Percentiles rank a stretch among this genome's conserved stretches.
Evolutionary conservation across 164 flowering plant species (phyloP).

Genomic region (Umbilicus rupestris): DNA sequence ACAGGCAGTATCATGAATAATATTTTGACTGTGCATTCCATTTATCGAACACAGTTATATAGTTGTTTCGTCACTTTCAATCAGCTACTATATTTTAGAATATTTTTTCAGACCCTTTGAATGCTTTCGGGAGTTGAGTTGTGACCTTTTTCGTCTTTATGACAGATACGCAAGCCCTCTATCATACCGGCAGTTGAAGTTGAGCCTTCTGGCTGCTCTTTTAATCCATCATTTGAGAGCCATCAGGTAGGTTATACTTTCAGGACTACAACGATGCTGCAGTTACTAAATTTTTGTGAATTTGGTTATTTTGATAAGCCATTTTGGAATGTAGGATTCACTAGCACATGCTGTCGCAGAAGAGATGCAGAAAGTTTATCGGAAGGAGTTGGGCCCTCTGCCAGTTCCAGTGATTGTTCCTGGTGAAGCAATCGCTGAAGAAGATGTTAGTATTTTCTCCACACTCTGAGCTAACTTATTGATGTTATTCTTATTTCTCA

Average conservation of each 20-base stretch:
- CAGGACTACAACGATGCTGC: neutral
- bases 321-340: slow-evolving; percentile 44
- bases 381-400: slow-evolving; percentile 69
- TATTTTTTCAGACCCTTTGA: neutral
- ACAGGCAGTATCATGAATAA: neutral
- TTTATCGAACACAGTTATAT: neutral
- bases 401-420: slow-evolving; percentile 77
- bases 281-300: neutral
- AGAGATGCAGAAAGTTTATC: slow-evolving; percentile 85
- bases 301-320: neutral
- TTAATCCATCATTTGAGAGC: slow-evolving; percentile 69
- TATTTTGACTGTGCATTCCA: neutral
- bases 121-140: neutral
- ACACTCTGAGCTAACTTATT: neutral
- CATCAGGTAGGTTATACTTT: slow-evolving; percentile 57
- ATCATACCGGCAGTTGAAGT: slow-evolving; percentile 89
- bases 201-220: slow-evolving; percentile 89
- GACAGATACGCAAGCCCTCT: slow-evolving; percentile 47
- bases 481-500: neutral
- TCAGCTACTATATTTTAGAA: neutral
- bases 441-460: slow-evolving; percentile 50
- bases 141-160: neutral
- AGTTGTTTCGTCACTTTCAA: neutral
- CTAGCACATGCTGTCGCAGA: slow-evolving; percentile 90
- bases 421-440: slow-evolving; percentile 60